Conservation (phyloP, 2,329 filamentous ascomycete species). For the Diaporthe helianthi region DNA sequence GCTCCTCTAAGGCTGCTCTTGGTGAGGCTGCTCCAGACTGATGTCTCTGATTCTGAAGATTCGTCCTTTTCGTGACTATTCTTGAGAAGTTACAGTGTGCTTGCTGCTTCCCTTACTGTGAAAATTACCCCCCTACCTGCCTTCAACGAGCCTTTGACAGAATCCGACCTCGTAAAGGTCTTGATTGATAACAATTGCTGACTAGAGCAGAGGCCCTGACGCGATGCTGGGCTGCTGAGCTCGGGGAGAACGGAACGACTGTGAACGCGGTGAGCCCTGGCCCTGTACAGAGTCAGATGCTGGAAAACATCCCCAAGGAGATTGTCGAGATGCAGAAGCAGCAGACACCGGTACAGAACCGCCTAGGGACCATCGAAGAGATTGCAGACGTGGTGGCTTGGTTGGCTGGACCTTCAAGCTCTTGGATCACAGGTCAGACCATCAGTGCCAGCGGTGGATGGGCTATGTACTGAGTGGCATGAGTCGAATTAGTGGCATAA, state of each 20-base stretch:
- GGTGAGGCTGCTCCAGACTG: background rate
- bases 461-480: conserved; percentile 36
- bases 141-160: too few relatives aligned
- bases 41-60: background rate
- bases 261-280: conserved; percentile 68
- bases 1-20: conserved; percentile 61
- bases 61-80: background rate
- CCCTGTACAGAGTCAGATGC: conserved; percentile 64
- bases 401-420: conserved; percentile 56
- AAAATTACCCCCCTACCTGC: too few relatives aligned
- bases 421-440: conserved; percentile 62
- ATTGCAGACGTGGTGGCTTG: conserved; percentile 63
- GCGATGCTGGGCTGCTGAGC: conserved; percentile 63
- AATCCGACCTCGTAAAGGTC: background rate
- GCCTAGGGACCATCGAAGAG: conserved; percentile 60
- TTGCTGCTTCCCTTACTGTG: too few relatives aligned
- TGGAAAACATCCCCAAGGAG: conserved; percentile 57
- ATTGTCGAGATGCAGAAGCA: conserved; percentile 57
- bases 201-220: conserved; percentile 61
- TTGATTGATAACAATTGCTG: background rate
- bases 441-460: conserved; percentile 60
- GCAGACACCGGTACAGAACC: conserved; percentile 57
- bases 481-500: background rate
- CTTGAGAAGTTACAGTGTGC: too few relatives aligned
- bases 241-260: conserved; percentile 63